Evolutionary conservation across 1,139 yeast species (phyloP), one percentile per base, ranked within the genome.

Genomic region (Blastobotrys indianensis): DNA sequence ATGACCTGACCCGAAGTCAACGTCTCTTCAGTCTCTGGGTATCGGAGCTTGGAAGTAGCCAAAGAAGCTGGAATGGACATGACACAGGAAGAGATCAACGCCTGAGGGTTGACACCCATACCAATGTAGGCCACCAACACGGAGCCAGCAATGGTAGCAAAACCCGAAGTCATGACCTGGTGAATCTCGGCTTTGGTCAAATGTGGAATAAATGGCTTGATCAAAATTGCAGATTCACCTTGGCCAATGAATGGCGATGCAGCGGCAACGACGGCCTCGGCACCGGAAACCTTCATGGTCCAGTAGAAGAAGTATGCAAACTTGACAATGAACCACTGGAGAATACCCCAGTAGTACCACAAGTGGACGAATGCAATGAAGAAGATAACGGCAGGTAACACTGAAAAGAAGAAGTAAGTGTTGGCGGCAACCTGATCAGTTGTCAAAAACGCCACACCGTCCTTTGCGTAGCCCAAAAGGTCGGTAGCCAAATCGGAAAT

Each of bases 1-100:
- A 73, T 69, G 33, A 75, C 71, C 46, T 66, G 67, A 41, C 82
- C 80, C 47, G 71, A 63, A 20, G 84, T 73, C 37, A 79, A 56
- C 1, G 84, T 73, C 50, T 68, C 72, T 55, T 80, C 84, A 15
- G 77, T 72, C 60, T 80, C 85, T 12, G 85, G 85, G 54, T 66
- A 70, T 62, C 85, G 72, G 54, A 80, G 68, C 60, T 79, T 79
- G 13, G 85, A 77, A 23, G 79, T 76, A 8, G 84, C 82, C 51
- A 80, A 67, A 8, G 83, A 76, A 29, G 82, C 82, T 5, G 85
- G 85, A 59, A 80, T 79, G 1, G 84, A 79, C 85, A 80, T 80
- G 50, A 80, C 82, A 70, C 85, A 80, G 25, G 83, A 76, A 16
- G 82, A 75, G 23, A 80, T 78, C 56, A 80, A 69, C 6, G 84